Percentiles rank a stretch among this genome's conserved stretches.
These are phyloP conservation scores for Cladosporium phlei DNA, from an alignment of 2,329 filamentous ascomycete genomes.

Conservation along the genomic window DNA sequence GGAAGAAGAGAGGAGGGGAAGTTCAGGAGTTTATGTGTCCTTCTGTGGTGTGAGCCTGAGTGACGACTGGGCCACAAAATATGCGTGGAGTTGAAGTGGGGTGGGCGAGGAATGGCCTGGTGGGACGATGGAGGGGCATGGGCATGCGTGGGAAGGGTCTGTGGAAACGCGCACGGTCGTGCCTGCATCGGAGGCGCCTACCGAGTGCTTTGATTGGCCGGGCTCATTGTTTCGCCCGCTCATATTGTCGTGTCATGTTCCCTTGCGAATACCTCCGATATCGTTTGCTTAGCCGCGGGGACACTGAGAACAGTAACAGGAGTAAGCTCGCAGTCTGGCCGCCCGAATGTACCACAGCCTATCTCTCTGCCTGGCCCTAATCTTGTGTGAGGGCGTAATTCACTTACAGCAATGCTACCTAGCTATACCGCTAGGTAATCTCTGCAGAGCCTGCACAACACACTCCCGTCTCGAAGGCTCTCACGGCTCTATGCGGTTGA, in stretches of 20 bases:
- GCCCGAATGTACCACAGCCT: background rate
- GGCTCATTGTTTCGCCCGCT: too few relatives aligned
- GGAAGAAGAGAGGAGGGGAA: background rate
- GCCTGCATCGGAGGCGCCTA: background rate
- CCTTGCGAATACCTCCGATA: conserved; percentile 5
- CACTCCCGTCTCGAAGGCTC: too few relatives aligned
- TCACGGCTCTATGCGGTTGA: background rate
- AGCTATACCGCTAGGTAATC: conserved; percentile 5
- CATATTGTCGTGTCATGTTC: background rate
- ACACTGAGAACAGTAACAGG: too few relatives aligned
- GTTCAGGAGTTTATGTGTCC: conserved; percentile 10
- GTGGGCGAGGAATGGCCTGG: conserved; percentile 10
- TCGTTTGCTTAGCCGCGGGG: background rate
- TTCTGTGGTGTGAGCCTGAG: too few relatives aligned
- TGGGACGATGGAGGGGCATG: conserved; percentile 13
- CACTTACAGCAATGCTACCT: too few relatives aligned
- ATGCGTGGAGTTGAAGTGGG: conserved; percentile 5
- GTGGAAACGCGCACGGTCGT: too few relatives aligned
- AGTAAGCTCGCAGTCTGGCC: background rate
- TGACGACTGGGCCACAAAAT: conserved; percentile 5
- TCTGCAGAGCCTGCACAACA: conserved; percentile 5
- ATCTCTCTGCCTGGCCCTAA: too few relatives aligned
- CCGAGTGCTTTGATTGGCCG: background rate
- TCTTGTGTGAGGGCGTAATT: too few relatives aligned
- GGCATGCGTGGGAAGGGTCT: conserved; percentile 1